These are phyloP conservation scores for Leishmania arabica DNA, from an alignment of 208 protist species.

Conservation along the genomic window DNA sequence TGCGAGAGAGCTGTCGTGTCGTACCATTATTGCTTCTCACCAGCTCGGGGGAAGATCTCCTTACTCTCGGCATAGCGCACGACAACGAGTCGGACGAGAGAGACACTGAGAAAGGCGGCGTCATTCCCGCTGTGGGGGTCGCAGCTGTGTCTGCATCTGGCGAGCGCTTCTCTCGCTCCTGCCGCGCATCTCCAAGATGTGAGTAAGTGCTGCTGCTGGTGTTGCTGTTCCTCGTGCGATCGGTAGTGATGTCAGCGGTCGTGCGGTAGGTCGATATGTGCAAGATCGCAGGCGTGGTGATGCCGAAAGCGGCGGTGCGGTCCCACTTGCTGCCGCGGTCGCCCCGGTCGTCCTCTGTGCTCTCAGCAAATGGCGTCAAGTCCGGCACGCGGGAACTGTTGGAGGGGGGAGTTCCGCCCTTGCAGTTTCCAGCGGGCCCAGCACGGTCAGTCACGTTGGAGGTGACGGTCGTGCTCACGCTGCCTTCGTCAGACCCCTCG, in stretches of 20 bases:
- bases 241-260: not conserved
- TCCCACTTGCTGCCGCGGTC: not conserved
- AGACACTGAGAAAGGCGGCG: not conserved
- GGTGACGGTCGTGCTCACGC: not conserved
- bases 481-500: not conserved
- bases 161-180: not conserved
- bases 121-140: not conserved
- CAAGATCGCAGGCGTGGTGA: not conserved
- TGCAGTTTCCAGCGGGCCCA: not conserved
- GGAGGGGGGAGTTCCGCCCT: slow-evolving; percentile 1
- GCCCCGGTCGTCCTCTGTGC: slow-evolving; percentile 3
- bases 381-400: slow-evolving; percentile 11
- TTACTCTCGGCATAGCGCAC: not conserved
- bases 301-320: not conserved
- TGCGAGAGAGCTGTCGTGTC: not conserved
- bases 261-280: not conserved
- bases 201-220: not conserved
- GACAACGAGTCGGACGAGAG: not conserved
- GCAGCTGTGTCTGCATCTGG: not conserved
- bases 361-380: slow-evolving; percentile 3
- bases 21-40: not conserved
- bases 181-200: not conserved
- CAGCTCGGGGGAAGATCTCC: not conserved
- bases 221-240: not conserved
- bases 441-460: not conserved